phyloP scores from a whole-genome alignment of 768 basidiomycete species.

The Boletus barrowsii region DNA sequence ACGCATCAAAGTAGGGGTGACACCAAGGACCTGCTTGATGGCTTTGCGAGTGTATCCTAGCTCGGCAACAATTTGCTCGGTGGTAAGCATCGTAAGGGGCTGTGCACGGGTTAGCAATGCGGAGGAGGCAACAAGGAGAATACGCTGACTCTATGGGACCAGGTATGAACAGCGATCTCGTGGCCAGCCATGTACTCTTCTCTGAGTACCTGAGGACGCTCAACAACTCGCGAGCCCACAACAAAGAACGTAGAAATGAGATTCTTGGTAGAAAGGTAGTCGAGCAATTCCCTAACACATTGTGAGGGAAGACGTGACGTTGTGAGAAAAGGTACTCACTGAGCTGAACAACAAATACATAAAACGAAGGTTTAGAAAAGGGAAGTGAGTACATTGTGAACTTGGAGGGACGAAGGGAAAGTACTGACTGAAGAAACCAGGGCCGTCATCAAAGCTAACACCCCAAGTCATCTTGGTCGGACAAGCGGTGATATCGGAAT shows the following conservation, averaged over 20 bases:
- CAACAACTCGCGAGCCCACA: slow-evolving; percentile 80
- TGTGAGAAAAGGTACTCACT: slow-evolving; percentile 35
- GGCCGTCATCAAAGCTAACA: slow-evolving; percentile 87
- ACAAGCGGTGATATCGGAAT: slow-evolving; percentile 61
- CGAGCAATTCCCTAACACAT: slow-evolving; percentile 55
- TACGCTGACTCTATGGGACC: slow-evolving; percentile 70
- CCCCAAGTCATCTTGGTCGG: slow-evolving; percentile 74
- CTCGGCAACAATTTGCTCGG: slow-evolving; percentile 85
- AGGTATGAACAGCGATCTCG: slow-evolving; percentile 85
- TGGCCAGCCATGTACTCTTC: slow-evolving; percentile 80
- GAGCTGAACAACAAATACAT: slow-evolving; percentile 35
- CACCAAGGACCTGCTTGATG: slow-evolving; percentile 72
- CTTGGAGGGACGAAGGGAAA: background rate
- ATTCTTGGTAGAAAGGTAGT: slow-evolving; percentile 62
- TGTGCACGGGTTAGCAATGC: slow-evolving; percentile 26
- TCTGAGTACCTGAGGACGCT: slow-evolving; percentile 68
- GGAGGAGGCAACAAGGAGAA: background rate
- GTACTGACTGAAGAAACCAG: slow-evolving; percentile 71
- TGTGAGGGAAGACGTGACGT: background rate
- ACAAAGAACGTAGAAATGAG: slow-evolving; percentile 89
- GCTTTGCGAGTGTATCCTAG: slow-evolving; percentile 88
- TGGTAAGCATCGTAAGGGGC: slow-evolving; percentile 70
- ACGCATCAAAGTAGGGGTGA: slow-evolving; percentile 76
- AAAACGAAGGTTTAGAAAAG: background rate
- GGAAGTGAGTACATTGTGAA: slow-evolving; percentile 4